These are phyloP conservation scores for maize (Zea mays) DNA, from an alignment of 176 grass and related monocot species.

Conservation along the genomic window DNA sequence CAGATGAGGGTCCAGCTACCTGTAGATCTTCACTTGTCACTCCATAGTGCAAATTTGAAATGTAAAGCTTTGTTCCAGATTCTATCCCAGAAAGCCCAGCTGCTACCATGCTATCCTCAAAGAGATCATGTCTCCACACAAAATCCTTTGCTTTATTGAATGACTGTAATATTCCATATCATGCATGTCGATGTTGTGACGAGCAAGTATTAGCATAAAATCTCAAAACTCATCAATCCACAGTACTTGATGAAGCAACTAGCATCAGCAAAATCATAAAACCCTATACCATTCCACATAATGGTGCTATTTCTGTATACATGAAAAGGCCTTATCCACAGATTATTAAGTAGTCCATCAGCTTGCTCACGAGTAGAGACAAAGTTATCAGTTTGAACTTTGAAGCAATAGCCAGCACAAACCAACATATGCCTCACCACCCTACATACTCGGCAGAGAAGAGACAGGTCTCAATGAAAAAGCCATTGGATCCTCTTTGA, in stretches of 20 bases:
- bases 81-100: slow-evolving; percentile 71
- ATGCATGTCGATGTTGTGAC: slow-evolving; percentile 43
- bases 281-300: slow-evolving; percentile 43
- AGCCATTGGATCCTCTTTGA: slow-evolving; percentile 30
- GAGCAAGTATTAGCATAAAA: slow-evolving; percentile 58
- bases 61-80: slow-evolving; percentile 86
- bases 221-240: slow-evolving; percentile 44
- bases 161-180: slow-evolving; percentile 85
- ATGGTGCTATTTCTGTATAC: slow-evolving; percentile 42
- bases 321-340: slow-evolving; percentile 48
- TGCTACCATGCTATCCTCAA: slow-evolving; percentile 79
- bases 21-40: slow-evolving; percentile 94
- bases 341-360: slow-evolving; percentile 41
- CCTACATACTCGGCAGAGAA: slow-evolving; percentile 31
- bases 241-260: slow-evolving; percentile 43
- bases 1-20: slow-evolving; percentile 53
- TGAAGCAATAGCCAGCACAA: slow-evolving; percentile 43
- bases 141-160: slow-evolving; percentile 86
- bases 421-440: slow-evolving; percentile 32
- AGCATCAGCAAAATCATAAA: slow-evolving; percentile 49
- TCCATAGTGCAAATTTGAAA: slow-evolving; percentile 95
- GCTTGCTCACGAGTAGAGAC: slow-evolving; percentile 43
- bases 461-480: slow-evolving; percentile 36
- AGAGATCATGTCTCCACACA: slow-evolving; percentile 76
- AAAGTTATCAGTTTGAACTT: slow-evolving; percentile 54